Conservation (phyloP, 192 early-diverging fungal species). For the Funneliformis mosseae region DNA sequence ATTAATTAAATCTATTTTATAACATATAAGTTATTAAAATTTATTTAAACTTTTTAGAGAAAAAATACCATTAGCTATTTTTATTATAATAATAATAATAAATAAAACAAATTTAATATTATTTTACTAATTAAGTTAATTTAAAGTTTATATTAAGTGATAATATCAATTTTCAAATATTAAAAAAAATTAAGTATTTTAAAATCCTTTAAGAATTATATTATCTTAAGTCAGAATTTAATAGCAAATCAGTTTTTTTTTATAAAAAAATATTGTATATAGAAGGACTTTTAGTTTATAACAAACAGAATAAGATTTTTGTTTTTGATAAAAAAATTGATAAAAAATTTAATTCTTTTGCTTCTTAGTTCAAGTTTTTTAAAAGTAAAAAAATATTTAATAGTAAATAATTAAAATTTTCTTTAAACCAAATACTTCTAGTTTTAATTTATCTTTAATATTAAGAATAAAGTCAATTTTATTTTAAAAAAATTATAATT, state of each 20-base stretch:
- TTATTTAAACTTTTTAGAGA: too few relatives aligned
- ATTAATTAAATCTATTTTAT: too few relatives aligned
- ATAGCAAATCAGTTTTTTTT: neutral
- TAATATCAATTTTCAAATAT: neutral
- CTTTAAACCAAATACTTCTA: too few relatives aligned
- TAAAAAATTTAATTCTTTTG: neutral
- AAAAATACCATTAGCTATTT: neutral
- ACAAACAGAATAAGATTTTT: too few relatives aligned
- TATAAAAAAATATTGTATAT: too few relatives aligned
- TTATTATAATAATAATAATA: neutral
- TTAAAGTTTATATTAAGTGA: neutral
- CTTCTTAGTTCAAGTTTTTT: neutral
- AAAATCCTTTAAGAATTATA: neutral
- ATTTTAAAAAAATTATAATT: too few relatives aligned
- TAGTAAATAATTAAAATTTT: neutral
- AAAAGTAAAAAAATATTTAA: neutral
- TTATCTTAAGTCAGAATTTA: neutral
- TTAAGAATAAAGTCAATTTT: too few relatives aligned
- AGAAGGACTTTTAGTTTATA: too few relatives aligned
- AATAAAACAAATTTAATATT: neutral
- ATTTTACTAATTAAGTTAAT: neutral
- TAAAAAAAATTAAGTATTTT: neutral
- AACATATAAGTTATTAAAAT: too few relatives aligned
- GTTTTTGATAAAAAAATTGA: neutral
- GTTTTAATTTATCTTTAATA: too few relatives aligned